phyloP scores from a whole-genome alignment of 805 yeast species.

The Cephaloascus albidus region DNA sequence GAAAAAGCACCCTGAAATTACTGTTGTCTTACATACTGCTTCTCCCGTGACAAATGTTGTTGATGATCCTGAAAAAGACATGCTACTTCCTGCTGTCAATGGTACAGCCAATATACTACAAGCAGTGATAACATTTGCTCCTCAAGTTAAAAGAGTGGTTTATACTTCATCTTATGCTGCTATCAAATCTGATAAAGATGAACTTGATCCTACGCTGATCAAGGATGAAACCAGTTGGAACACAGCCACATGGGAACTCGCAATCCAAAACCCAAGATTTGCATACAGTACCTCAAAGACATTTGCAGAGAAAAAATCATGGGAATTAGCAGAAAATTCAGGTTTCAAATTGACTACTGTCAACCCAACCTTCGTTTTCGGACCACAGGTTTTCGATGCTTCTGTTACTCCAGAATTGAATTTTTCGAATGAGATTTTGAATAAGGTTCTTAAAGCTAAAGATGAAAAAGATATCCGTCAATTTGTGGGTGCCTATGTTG shows the following conservation, averaged over 20 bases:
- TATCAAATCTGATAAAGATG: conserved; percentile 23
- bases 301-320: conserved; percentile 34
- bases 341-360: conserved; percentile 18
- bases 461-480: too few species aligned
- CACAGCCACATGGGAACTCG: too few species aligned
- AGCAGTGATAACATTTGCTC: too few species aligned
- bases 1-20: conserved; percentile 39
- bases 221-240: too few species aligned
- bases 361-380: conserved; percentile 25
- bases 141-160: conserved; percentile 36
- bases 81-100: conserved; percentile 44
- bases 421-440: too few species aligned
- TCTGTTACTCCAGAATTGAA: too few species aligned
- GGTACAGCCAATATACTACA: too few species aligned
- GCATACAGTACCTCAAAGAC: conserved; percentile 28
- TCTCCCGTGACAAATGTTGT: conserved; percentile 43
- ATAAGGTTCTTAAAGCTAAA: too few species aligned
- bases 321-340: conserved; percentile 24
- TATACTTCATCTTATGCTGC: conserved; percentile 46
- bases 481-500: too few species aligned
- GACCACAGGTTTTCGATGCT: too few species aligned
- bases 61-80: conserved; percentile 37
- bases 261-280: conserved; percentile 4
- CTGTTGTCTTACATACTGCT: too few species aligned
- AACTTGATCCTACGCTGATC: too few species aligned